Percentiles rank a stretch among this genome's conserved stretches.
phyloP scores from a whole-genome alignment of 208 protist species.

The Leishmania guyanensis region DNA sequence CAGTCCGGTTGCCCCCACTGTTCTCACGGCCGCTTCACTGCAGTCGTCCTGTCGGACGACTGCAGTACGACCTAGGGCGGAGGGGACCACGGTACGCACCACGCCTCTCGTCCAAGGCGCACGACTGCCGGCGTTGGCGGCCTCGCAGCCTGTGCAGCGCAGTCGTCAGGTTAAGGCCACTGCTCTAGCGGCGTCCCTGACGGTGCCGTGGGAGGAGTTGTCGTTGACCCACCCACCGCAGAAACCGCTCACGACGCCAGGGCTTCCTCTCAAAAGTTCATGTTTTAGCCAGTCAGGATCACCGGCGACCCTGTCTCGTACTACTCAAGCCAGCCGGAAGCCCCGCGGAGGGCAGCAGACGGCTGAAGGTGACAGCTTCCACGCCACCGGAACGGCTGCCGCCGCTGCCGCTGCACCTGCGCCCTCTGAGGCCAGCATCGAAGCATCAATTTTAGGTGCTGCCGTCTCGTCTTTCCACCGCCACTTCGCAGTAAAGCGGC shows the following conservation, averaged over 20 bases:
- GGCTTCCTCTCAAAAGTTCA: not conserved
- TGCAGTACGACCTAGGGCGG: not conserved
- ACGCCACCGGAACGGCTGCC: not conserved
- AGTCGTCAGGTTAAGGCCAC: not conserved
- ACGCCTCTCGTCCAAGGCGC: not conserved
- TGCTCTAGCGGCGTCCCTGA: not conserved
- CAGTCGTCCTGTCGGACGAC: not conserved
- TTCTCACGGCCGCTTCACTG: too few relatives aligned
- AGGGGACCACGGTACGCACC: not conserved
- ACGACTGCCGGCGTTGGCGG: not conserved
- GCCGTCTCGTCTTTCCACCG: slow-evolving; percentile 33
- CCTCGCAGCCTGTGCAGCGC: not conserved
- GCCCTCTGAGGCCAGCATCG: not conserved
- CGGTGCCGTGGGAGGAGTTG: slow-evolving; percentile 23
- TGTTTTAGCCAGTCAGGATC: not conserved
- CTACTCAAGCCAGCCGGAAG: not conserved
- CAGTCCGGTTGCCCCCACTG: not conserved
- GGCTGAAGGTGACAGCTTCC: not conserved
- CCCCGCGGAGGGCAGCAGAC: not conserved
- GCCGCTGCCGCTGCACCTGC: not conserved
- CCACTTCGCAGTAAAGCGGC: slow-evolving; percentile 29
- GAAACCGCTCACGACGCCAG: not conserved
- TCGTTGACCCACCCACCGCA: slow-evolving; percentile 10
- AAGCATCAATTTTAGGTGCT: not conserved
- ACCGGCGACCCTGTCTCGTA: not conserved